phyloP scores from a whole-genome alignment of 2,329 filamentous ascomycete species.

The Cadophora sp. region DNA sequence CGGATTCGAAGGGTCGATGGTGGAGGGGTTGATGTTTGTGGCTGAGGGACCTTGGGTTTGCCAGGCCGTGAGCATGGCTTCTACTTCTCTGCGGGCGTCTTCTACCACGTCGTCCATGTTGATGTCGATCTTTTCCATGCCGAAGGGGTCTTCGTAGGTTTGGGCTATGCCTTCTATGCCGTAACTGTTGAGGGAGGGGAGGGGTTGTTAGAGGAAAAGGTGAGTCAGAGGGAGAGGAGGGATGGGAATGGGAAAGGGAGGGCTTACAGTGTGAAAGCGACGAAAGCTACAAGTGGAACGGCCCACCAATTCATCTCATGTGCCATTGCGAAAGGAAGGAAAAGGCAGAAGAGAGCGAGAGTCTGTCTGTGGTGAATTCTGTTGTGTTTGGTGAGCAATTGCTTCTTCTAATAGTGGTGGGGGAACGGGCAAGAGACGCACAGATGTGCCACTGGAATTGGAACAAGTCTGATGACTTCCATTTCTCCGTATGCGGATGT shows the following conservation, averaged over 20 bases:
- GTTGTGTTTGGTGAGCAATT: not conserved
- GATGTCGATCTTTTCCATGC: conserved; percentile 70
- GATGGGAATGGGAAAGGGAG: not conserved
- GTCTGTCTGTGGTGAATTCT: conserved; percentile 70
- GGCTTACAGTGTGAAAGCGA: conserved; percentile 61
- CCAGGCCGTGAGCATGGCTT: conserved; percentile 66
- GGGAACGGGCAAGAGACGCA: conserved; percentile 41
- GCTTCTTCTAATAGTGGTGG: conserved; percentile 23
- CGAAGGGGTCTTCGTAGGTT: conserved; percentile 69
- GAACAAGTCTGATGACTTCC: conserved; percentile 70
- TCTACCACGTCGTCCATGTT: conserved; percentile 71
- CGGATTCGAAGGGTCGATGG: no score
- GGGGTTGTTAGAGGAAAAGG: not conserved
- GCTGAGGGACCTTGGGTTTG: conserved; percentile 38
- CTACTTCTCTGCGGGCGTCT: conserved; percentile 63
- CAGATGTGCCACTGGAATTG: conserved; percentile 67
- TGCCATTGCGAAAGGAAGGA: conserved; percentile 69
- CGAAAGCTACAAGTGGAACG: conserved; percentile 62
- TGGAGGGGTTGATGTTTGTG: no score
- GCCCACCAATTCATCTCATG: conserved; percentile 69
- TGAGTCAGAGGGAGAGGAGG: not conserved
- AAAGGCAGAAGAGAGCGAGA: conserved; percentile 63
- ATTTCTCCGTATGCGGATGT: conserved; percentile 66
- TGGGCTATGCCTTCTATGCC: conserved; percentile 61
- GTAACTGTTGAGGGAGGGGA: conserved; percentile 48